Conservation (phyloP, 2,329 filamentous ascomycete genomes). For the Emmonsiellopsis sp. region DNA sequence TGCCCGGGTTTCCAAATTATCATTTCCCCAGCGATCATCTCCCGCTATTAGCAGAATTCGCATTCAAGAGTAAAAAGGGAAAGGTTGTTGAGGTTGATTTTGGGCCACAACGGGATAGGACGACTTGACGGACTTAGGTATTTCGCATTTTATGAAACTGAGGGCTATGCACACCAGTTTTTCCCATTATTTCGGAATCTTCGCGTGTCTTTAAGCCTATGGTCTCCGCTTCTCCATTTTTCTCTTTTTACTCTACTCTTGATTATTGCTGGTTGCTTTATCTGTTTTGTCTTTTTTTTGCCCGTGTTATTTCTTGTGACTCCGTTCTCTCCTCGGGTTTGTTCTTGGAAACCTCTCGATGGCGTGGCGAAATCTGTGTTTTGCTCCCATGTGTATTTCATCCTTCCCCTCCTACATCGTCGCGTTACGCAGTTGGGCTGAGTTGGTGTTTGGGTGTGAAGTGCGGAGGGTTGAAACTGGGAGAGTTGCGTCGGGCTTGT, state of each 20-base stretch:
- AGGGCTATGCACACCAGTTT: slow-evolving; percentile 28
- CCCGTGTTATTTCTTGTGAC: slow-evolving; percentile 10
- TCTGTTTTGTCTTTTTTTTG: slow-evolving; percentile 17
- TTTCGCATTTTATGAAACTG: slow-evolving; percentile 29
- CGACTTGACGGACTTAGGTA: slow-evolving; percentile 18
- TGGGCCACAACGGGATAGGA: slow-evolving; percentile 36
- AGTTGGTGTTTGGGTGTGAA: slow-evolving; percentile 6
- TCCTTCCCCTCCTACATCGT: background rate
- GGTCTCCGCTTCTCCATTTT: slow-evolving; percentile 9
- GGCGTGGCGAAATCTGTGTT: slow-evolving; percentile 18
- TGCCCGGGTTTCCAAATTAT: slow-evolving; percentile 87
- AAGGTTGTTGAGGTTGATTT: slow-evolving; percentile 58
- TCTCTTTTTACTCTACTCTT: slow-evolving; percentile 19
- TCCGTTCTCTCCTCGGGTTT: slow-evolving; percentile 7
- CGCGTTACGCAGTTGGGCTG: slow-evolving; percentile 1
- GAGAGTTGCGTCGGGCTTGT: slow-evolving; percentile 3
- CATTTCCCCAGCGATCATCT: slow-evolving; percentile 93
- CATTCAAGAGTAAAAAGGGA: slow-evolving; percentile 79
- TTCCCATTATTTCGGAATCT: slow-evolving; percentile 32
- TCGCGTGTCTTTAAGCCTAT: slow-evolving; percentile 18
- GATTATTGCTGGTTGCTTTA: background rate
- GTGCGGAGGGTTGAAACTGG: background rate
- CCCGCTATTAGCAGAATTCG: slow-evolving; percentile 79
- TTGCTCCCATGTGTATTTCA: slow-evolving; percentile 3
- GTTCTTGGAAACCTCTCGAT: slow-evolving; percentile 21